phyloP scores from a whole-genome alignment of 2,329 filamentous ascomycete genomes.

The Diplodia corticola region DNA sequence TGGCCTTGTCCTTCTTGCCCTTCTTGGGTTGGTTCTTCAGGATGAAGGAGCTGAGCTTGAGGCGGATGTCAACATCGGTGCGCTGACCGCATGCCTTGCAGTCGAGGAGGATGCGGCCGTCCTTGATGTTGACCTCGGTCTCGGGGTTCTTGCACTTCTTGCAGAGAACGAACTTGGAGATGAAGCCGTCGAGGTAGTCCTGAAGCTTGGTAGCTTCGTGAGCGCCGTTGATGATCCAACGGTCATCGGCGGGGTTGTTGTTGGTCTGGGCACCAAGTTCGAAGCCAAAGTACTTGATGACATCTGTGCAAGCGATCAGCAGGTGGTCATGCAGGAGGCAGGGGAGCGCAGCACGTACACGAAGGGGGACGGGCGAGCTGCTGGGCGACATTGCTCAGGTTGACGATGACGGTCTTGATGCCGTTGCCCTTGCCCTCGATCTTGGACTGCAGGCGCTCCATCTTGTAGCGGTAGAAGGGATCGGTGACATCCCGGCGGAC shows the following conservation, averaged over 20 bases:
- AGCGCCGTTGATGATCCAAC: conserved; percentile 99
- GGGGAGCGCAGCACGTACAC: conserved; percentile 46
- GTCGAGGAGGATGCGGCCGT: conserved; percentile 86
- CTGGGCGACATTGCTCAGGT: conserved; percentile 88
- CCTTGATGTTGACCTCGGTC: conserved; percentile 94
- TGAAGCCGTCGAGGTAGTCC: conserved; percentile 98
- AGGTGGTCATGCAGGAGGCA: conserved; percentile 13
- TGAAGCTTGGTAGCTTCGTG: conserved; percentile 95
- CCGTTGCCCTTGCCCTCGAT: conserved; percentile 99
- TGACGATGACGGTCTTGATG: conserved; percentile 98
- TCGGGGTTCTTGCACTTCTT: conserved; percentile 99
- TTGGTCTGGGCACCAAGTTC: conserved; percentile 98
- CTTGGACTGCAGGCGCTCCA: conserved; percentile 98
- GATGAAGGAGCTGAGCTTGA: conserved; percentile 97
- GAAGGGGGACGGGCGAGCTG: conserved; percentile 89
- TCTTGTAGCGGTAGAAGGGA: conserved; percentile 99
- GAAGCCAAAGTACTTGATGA: conserved; percentile 99
- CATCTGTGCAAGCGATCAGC: conserved; percentile 49
- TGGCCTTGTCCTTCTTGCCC: conserved; percentile 94
- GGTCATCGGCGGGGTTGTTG: conserved; percentile 93
- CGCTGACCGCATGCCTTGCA: conserved; percentile 98
- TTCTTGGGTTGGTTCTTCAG: conserved; percentile 94
- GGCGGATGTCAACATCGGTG: conserved; percentile 83
- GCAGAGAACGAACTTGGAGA: conserved; percentile 97
- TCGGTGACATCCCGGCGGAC: conserved; percentile 95